Base-by-base conservation (phyloP, 805 yeast genomes). In the Jamesozyma piceae region DNA sequence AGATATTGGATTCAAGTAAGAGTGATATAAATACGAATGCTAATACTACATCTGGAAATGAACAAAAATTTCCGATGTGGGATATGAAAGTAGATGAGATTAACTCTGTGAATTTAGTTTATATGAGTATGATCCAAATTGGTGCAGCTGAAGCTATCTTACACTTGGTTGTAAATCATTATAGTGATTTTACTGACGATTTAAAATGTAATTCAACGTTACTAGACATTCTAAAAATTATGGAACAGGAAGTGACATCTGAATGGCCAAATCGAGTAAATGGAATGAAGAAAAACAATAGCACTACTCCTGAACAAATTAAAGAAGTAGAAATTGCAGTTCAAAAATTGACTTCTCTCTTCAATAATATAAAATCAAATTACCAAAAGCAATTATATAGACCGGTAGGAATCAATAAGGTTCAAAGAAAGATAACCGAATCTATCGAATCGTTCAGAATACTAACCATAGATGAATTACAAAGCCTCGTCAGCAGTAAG, bases 121-220 rank as follows among this genome's bases (percentile, higher is more conserved):
- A 77, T 42, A 78, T 85, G 36, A 78, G 82, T 10, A 85, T 80
- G 54, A 83, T 89, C 35, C 92, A 88, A 56, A 69, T 82, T 31
- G 94, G 94, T 33, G 77, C 88, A 27, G 66, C 88, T 45, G 94
- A 85, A 56, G 85, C 87, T 0, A 65, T 87, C 43, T 72, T 78
- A 35, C 73, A 81, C 26, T 72, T 94, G 60, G 76, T 86, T 18
- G 72, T 76, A 37, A 80, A 81, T 50, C 85, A 82, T 56, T 88
- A 81, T 58, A 63, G 74, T 24, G 92, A 85, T 56, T 85, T 89
- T 54, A 72, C 80, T 3, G 82, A 79, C 56, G 85, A 82, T 51
- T 55, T 81, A 47, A 61, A 65, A 11, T 78, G 80, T 52, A 78
- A 82, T 50, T 65, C 68, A 4, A 66, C 73, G 2, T 72, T 86